phyloP scores from a whole-genome alignment of 164 flowering plant genomes.

The Hamamelis virginiana region DNA sequence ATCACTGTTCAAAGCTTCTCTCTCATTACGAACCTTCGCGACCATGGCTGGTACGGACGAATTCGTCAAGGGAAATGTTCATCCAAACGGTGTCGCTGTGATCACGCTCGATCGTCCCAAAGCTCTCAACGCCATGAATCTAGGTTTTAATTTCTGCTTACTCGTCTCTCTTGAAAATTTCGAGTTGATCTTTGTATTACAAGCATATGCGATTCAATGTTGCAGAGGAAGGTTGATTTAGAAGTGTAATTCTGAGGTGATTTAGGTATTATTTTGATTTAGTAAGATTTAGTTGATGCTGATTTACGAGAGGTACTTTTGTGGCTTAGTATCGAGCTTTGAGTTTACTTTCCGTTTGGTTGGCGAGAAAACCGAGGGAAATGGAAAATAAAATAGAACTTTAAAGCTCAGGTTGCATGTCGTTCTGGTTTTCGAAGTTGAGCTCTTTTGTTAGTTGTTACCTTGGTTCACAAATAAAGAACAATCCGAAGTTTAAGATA shows the following conservation, averaged over 20 bases:
- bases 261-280: no score
- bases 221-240: background rate
- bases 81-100: conserved; percentile 82
- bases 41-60: conserved; percentile 64
- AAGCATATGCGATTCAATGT: background rate
- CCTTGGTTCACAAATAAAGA: no score
- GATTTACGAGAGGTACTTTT: no score
- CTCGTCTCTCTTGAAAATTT: background rate
- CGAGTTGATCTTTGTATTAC: background rate
- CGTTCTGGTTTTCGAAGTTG: background rate
- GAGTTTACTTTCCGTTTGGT: no score
- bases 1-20: background rate
- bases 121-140: conserved; percentile 93
- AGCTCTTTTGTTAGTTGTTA: background rate
- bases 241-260: no score
- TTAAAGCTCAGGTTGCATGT: no score
- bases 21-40: conserved; percentile 33
- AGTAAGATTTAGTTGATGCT: no score
- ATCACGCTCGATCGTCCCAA: conserved; percentile 96
- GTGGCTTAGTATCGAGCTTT: no score
- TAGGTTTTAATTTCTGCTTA: conserved; percentile 41
- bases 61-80: conserved; percentile 74
- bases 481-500: no score
- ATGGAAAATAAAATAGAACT: no score
- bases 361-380: no score